Evolutionary conservation across 1,139 yeast genomes (phyloP), one percentile per base, ranked within the genome.

Genomic region (Magnusiomyces sp.): DNA sequence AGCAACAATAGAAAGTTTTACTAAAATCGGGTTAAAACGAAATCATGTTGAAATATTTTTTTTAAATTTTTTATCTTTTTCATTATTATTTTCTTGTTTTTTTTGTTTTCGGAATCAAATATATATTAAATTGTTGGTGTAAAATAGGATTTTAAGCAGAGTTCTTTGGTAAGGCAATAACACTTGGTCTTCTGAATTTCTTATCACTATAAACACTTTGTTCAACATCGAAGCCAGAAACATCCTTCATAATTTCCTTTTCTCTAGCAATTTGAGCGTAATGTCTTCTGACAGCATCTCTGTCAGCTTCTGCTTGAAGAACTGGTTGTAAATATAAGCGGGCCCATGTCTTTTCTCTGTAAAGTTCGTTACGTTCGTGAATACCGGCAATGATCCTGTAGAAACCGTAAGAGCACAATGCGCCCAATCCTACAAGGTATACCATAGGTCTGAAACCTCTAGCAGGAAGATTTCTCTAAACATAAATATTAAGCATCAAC

Each of bases 371-470:
- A 63, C 81, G 83, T 67, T 86, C 95, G 55, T 82, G 77, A 54
- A 82, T 83, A 44, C 90, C 92, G 57, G 76, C 71, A 60, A 77
- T 76, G 53, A 79, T 74, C 61, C 76, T 72, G 69, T 83, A 83
- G 71, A 81, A 84, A 7, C 95, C 95, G 63, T 79, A 84, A 4
- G 80, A 73, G 68, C 84, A 77, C 65, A 81, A 62, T 9, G 80
- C 86, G 36, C 78, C 70, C 53, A 84, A 67, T 40, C 83, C 79
- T 65, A 79, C 77, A 55, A 85, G 74, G 71, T 83, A 86, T 49
- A 85, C 72, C 46, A 80, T 71, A 17, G 95, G 92, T 57, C 94
- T 74, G 71, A 86, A 85, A 2, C 95, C 95, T 62, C 95, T 76
- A 2, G 94, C 71, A 37, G 95, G 95, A 53, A 87, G 71, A 67